These are phyloP conservation scores for Ordospora pajunii DNA, from an alignment of 371 early-diverging fungal species.

Conservation along the genomic window DNA sequence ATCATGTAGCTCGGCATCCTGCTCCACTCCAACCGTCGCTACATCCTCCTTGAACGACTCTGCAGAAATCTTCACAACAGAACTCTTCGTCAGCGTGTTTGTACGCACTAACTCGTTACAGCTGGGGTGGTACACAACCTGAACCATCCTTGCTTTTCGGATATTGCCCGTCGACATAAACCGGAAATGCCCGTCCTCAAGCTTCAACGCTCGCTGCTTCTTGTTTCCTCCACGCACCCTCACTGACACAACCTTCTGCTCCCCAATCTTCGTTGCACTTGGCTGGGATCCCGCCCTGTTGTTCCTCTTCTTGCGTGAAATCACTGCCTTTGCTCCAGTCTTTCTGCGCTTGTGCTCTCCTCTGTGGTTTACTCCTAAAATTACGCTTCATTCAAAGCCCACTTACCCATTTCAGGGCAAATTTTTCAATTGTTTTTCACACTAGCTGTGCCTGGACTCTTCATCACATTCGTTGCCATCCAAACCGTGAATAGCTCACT, in stretches of 20 bases:
- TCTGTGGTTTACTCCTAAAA: conserved; percentile 54
- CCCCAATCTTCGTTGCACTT: conserved; percentile 89
- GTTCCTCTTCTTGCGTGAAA: conserved; percentile 95
- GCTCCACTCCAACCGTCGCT: conserved; percentile 75
- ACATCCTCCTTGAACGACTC: conserved; percentile 96
- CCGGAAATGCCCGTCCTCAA: conserved; percentile 74
- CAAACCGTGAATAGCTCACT: no score
- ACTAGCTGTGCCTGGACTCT: not conserved
- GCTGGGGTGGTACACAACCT: conserved; percentile 96
- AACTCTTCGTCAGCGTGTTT: conserved; percentile 96
- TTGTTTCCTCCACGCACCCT: conserved; percentile 95
- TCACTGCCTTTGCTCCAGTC: conserved; percentile 93
- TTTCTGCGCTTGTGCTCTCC: conserved; percentile 80
- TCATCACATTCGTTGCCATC: no score
- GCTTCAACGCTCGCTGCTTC: conserved; percentile 92
- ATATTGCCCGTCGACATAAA: not conserved
- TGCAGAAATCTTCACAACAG: conserved; percentile 93
- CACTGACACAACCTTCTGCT: conserved; percentile 79
- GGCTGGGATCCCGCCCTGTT: conserved; percentile 93
- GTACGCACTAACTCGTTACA: conserved; percentile 99
- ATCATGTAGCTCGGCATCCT: conserved; percentile 77
- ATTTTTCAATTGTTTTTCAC: conserved; percentile 8
- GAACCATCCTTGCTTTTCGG: conserved; percentile 75
- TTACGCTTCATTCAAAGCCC: not conserved
- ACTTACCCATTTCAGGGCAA: conserved; percentile 52